Base-by-base conservation (phyloP, 1,284 basidiomycete species). In the Pascua sp. region DNA sequence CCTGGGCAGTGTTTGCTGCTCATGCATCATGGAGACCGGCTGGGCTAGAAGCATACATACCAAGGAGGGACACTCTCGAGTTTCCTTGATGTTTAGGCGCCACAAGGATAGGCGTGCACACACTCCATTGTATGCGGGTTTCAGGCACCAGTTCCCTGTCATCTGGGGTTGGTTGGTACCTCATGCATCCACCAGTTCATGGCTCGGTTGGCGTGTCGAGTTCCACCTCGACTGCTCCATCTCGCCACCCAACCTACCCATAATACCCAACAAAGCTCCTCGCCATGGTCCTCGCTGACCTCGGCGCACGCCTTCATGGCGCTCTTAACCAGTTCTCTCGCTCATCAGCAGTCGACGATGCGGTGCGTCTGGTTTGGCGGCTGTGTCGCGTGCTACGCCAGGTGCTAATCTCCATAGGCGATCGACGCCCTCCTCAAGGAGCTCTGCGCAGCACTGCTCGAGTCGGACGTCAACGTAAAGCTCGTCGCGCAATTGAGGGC, bases 391-490 rank as follows among this genome's bases (percentile, higher is more conserved):
- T 39, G 36, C 24, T 24, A 24, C 24, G 17, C 13, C 11, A 11
- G 5, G 12, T 3, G 40, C 12, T 13, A 13, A 12, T 58, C 24
- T 66, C 48, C 51, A 41, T 61, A 90, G 92, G 91, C 93, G 48
- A 86, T 98, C 69, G 95, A 98, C 80, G 86, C 86, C 8, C 86
- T 92, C 12, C 85, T 99, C 64, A 98, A 98, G 79, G 90, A 95
- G 77, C 90, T 99, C 63, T 93, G 91, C 62, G 83, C 91, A 32
- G 96, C 95, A 2, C 81, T 99, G 48, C 84, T 98, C 52, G 93
- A 97, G 78, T 89, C 93, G 36, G 96, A 99, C 78, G 95, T 99
- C 60, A 99, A 98, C 72, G 95, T 99, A 68, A 95, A 94, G 75
- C 85, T 98, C 18, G 96, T 98, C 32, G 84, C 90, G 10, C 85